phyloP scores from a whole-genome alignment of 148 eudicot genomes.

The Diospyros lotus region DNA sequence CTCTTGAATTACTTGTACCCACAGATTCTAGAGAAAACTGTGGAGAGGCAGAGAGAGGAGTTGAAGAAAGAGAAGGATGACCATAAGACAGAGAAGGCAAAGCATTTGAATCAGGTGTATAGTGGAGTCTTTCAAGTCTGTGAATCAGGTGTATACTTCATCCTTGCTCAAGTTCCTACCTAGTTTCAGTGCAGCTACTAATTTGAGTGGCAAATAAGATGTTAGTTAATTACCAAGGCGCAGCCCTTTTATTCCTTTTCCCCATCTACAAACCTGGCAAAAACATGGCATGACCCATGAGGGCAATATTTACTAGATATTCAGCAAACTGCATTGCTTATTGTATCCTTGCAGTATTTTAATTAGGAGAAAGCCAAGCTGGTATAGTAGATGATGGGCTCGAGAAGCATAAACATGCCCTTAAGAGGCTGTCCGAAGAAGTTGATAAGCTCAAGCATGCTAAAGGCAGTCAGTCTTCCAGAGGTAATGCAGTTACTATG shows the following conservation, averaged over 20 bases:
- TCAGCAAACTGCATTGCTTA: not conserved
- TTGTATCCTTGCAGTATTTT: slow-evolving; percentile 9
- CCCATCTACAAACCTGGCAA: no score
- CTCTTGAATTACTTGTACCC: slow-evolving; percentile 3
- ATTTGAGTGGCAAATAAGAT: not conserved
- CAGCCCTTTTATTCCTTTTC: not conserved
- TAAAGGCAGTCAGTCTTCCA: slow-evolving; percentile 61
- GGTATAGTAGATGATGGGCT: slow-evolving; percentile 40
- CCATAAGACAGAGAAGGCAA: slow-evolving; percentile 25
- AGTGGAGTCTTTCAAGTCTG: slow-evolving; percentile 17
- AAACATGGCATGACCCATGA: no score
- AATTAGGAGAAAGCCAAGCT: slow-evolving; percentile 52
- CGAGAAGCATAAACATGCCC: slow-evolving; percentile 49
- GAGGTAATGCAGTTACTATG: slow-evolving; percentile 32
- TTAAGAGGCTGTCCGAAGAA: slow-evolving; percentile 35
- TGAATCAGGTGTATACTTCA: slow-evolving; percentile 29
- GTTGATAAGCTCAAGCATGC: slow-evolving; percentile 68
- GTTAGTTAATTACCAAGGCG: not conserved
- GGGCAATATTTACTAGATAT: not conserved
- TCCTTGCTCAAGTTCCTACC: not conserved
- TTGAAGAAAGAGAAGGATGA: slow-evolving; percentile 52
- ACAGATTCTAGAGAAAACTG: slow-evolving; percentile 55
- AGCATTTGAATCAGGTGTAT: slow-evolving; percentile 39
- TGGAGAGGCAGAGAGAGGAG: slow-evolving; percentile 56
- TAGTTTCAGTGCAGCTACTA: slow-evolving; percentile 5